These are phyloP conservation scores for Cryphonectria parasitica DNA, from an alignment of 2,329 filamentous ascomycete species.

Conservation along the genomic window DNA sequence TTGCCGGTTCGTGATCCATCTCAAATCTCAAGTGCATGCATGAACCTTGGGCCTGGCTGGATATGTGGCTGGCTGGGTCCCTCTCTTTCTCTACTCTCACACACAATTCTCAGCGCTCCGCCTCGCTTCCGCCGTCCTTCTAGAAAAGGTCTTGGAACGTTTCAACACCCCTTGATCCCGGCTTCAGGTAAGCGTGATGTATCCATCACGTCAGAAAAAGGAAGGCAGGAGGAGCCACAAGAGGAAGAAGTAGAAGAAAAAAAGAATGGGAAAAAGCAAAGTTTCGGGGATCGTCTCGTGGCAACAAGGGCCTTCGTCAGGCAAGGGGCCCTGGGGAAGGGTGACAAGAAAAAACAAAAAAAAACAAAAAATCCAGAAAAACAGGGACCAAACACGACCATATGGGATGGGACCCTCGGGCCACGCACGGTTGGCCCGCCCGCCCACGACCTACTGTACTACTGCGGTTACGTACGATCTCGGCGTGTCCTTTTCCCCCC, in stretches of 20 bases:
- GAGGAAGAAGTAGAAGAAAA: too few species aligned
- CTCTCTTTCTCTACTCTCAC: too few species aligned
- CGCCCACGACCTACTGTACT: not conserved
- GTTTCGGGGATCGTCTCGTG: not conserved
- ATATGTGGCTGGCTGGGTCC: not conserved
- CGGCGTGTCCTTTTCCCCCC: not conserved
- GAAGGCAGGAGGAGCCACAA: not conserved
- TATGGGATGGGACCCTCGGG: not conserved
- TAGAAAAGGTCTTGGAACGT: constrained; percentile 25
- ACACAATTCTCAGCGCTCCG: not conserved
- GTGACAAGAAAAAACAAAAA: too few species aligned
- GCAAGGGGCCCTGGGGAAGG: not conserved
- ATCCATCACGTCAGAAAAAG: not conserved
- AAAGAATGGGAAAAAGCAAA: not conserved
- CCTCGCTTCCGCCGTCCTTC: constrained; percentile 17
- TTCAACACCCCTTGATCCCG: constrained; percentile 2
- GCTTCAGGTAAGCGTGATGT: not conserved
- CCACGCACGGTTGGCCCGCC: not conserved
- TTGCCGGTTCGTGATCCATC: not conserved
- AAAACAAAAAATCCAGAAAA: too few species aligned
- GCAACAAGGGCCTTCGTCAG: not conserved
- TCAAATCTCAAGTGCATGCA: not conserved
- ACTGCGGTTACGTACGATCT: not conserved
- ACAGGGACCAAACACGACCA: not conserved
- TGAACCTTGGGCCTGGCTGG: not conserved